A percentile compares a stretch with the other conserved stretches of the same genome.
Conservation (phyloP, 2,329 filamentous ascomycete species). For the Fusarium secorum region DNA sequence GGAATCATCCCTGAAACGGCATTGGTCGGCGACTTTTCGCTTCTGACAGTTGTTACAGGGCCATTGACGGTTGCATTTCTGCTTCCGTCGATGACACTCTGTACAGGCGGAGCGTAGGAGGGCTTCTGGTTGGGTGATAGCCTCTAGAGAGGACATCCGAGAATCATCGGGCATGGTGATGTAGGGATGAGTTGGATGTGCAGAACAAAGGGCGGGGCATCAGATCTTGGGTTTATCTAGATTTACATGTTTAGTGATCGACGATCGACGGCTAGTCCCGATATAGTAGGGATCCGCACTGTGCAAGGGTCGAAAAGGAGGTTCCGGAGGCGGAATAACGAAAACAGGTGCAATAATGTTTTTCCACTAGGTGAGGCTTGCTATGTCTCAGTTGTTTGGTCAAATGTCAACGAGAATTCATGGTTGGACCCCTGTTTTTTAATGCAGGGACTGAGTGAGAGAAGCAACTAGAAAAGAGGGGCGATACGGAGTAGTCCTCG, state of each 20-base stretch:
- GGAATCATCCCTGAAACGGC: constrained; percentile 16
- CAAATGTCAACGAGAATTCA: background rate
- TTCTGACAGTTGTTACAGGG: constrained; percentile 20
- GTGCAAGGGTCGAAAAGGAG: background rate
- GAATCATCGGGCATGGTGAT: constrained; percentile 19
- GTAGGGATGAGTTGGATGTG: background rate
- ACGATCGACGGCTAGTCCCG: background rate
- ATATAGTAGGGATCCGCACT: background rate
- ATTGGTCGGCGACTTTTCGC: constrained; percentile 21
- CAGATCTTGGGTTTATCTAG: background rate
- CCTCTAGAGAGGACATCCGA: background rate
- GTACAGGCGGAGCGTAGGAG: constrained; percentile 9
- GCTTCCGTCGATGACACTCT: constrained; percentile 21
- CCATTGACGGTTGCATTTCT: constrained; percentile 24
- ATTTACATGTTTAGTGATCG: constrained; percentile 7
- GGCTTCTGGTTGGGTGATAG: background rate
- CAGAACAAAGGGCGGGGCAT: background rate
- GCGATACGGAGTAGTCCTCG: background rate
- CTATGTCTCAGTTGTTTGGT: background rate
- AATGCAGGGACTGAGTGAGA: background rate
- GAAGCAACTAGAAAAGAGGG: background rate
- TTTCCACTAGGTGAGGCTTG: constrained; percentile 6
- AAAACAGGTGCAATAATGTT: constrained; percentile 3
- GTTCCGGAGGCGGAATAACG: background rate
- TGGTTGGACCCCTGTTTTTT: background rate